Evolutionary conservation across 2,329 filamentous ascomycete genomes (phyloP).

Genomic region (Graphilbum fragrans): DNA sequence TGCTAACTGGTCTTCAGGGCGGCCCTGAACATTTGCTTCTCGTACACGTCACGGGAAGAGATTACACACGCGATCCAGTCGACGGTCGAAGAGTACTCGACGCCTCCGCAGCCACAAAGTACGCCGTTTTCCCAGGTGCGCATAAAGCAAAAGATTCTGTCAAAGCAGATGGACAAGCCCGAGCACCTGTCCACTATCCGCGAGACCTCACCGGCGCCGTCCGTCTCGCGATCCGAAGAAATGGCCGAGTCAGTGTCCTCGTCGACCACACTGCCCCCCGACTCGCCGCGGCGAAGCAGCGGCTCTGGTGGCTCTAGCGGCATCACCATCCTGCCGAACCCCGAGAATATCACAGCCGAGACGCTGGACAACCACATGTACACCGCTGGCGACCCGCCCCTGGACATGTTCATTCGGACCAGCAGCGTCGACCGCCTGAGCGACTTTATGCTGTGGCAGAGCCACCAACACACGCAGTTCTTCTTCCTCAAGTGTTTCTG

Average conservation of each 20-base stretch:
- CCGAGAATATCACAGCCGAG: conserved; percentile 74
- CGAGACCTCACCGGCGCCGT: conserved; percentile 32
- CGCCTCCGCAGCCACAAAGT: conserved; percentile 50
- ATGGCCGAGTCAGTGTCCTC: conserved; percentile 45
- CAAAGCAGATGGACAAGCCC: conserved; percentile 42
- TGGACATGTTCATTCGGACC: conserved; percentile 85
- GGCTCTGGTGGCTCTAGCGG: conserved; percentile 16
- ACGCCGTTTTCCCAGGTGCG: conserved; percentile 78
- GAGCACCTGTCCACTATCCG: conserved; percentile 37
- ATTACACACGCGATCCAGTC: conserved; percentile 82
- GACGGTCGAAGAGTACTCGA: conserved; percentile 78
- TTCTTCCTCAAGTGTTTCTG: conserved; percentile 87
- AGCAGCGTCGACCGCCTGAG: conserved; percentile 87
- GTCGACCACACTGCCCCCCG: conserved; percentile 42
- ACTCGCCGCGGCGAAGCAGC: conserved; percentile 32
- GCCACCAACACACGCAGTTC: conserved; percentile 82
- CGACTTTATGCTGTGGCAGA: conserved; percentile 99
- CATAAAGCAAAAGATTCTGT: conserved; percentile 76
- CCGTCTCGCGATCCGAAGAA: conserved; percentile 31
- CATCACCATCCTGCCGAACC: conserved; percentile 46
- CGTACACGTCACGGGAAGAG: conserved; percentile 91
- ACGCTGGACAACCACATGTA: conserved; percentile 81
- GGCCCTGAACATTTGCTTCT: conserved; percentile 87
- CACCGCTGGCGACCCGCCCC: conserved; percentile 70
- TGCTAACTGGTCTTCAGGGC: too few species aligned